Base-by-base conservation (phyloP, 768 basidiomycete genomes). In the Boletales sp. region DNA sequence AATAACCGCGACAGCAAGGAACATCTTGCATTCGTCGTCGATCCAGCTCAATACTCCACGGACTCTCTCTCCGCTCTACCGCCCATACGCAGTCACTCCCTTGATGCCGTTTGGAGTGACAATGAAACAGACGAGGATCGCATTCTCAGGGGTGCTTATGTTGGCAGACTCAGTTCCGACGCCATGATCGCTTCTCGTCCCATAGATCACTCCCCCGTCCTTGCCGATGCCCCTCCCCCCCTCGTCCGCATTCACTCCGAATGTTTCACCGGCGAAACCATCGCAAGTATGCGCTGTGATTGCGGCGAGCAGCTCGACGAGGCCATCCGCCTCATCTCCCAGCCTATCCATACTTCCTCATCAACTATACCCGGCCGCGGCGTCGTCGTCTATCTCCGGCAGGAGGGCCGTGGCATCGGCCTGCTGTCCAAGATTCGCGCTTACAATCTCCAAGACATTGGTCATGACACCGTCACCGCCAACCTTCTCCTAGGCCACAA, bases 231-330 rank as follows among this genome's bases (percentile, higher is more conserved):
- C 33, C 87, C 87, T 2, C 70, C 85, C 0, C 93, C 96, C 0
- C 81, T 98, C 45, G 84, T 99, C 39, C 85, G 96, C 35, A 92
- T 99, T 44, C 96, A 99, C 70, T 96, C 93, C 28, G 96, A 99
- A 68, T 99, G 96, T 68, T 98, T 93, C 72, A 99, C 96, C 0
- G 96, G 96, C 28, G 96, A 98, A 70, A 98, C 94, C 8, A 82
- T 98, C 51, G 96, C 96, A 25, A 85, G 93, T 75, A 94, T 96
- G 89, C 87, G 96, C 31, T 99, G 96, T 65, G 96, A 99, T 68
- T 99, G 96, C 63, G 96, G 96, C 13, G 94, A 98, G 70, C 96
- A 99, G 68, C 78, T 99, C 5, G 94, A 98, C 70, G 95, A 97
- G 66, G 93, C 96, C n/a, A 84, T 98, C 54, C 81, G 91, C 11